Evolutionary conservation across 371 early-diverging fungal species (phyloP), one percentile per base, ranked within the genome.

Genomic region (Mortierella sp.): DNA sequence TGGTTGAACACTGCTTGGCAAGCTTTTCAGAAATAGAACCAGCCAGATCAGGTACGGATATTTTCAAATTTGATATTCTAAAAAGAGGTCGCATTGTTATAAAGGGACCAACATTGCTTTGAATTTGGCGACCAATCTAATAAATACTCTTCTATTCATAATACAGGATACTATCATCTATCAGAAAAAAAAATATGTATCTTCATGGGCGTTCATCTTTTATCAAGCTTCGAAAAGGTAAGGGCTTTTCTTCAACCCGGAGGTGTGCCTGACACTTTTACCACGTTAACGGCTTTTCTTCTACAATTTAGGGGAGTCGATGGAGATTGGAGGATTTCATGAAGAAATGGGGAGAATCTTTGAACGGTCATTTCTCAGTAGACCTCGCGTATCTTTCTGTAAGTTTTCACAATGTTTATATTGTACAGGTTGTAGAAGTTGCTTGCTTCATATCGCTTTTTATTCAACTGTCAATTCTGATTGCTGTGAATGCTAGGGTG

Each of bases 291-390:
- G 34, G 9, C 34, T 17, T 35, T 35, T 5, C 28, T 26, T 10
- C 13, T 31, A 29, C 55, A 42, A 8, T 17, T 7, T 78, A 85
- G 84, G 86, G 86, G 5, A 86, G 86, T 63, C 84, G 84, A 49
- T 88, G 89, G 90, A 72, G 61, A 31, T 28, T 85, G 37, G 72
- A 84, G 4, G 88, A 88, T 12, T 89, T 87, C 68, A 58, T 85
- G 72, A 63, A 74, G 13, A 54, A 81, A 2, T 90, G 90, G 90
- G 64, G 72, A 47, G 77, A 78, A 28, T 55, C 85, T 15, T 66
- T 85, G 26, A 85, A 83, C 19, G 72, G 59, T 7, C 76, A 71
- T 22, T 83, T 60, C 58, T 58, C 54, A 68, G 73, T 70, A 29
- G 84, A 42, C 82, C 85, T 88, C 55, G 70, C 57, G 2, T 69